Evolutionary conservation across 305 asterid genomes (phyloP), one percentile per base, ranked within the genome.

Genomic region (Fraxinus platypoda): DNA sequence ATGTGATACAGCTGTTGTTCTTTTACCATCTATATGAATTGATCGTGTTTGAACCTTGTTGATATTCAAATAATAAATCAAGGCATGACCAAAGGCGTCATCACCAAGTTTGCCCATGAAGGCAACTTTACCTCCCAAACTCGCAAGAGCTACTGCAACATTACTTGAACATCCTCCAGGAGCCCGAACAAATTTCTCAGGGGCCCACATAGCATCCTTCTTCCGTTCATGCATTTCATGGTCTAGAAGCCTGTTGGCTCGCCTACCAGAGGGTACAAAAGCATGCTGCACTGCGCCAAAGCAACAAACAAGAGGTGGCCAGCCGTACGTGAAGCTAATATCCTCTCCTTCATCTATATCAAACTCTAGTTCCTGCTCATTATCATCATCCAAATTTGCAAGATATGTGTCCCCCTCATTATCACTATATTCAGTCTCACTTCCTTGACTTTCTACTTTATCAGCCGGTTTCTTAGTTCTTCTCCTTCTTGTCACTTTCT

Each of bases 221-320:
- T 54, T 88, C 15, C 90, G 79, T 75, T 94, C 98, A 75, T 94
- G 98, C 81, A 85, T 83, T 86, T 94, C 97, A 76, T 91, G 83
- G 89, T 94, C 98, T 76, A 93, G 81, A 80, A 92, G 97, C 80
- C 98, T 85, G 84, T 93, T 92, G 54, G 99, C 93, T 49, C 77
- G 97, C 79, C 94, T 90, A 19, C 93, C 99, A 0, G 93, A 83
- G 15, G 98, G 97, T 82, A 96, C 90, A 82, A 96, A 94, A 5
- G 92, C 94, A 85, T 93, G 90, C 25, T 94, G 97, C 11, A 92
- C 94, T 34, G 97, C 95, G 33, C 98, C 99, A 77, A 96, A 94
- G 84, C 98, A 94, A 81, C 99, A 96, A 83, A 96, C 97, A 21
- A 96, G 92, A 41, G 99, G 97, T 25, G 98, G 98, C 99, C 97